phyloP scores from a whole-genome alignment of 805 yeast species.

The Nakazawaea anatomiae region DNA sequence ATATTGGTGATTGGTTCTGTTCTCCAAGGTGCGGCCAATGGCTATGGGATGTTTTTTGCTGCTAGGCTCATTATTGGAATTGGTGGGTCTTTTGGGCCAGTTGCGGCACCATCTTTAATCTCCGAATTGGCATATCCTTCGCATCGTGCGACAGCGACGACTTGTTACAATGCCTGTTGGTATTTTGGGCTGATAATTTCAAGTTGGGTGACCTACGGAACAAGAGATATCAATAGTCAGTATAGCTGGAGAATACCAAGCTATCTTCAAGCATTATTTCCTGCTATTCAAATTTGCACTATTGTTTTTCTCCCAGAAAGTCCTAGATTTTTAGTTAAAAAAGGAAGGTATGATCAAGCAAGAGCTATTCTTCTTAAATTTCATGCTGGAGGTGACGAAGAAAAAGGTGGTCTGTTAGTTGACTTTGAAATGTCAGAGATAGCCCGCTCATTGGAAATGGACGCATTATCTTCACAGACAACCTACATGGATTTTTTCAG shows the following conservation, averaged over 20 bases:
- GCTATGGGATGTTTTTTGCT: slow-evolving; percentile 29
- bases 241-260: slow-evolving; percentile 55
- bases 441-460: slow-evolving; percentile 30
- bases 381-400: slow-evolving; percentile 31
- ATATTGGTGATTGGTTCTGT: slow-evolving; percentile 51
- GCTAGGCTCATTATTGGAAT: slow-evolving; percentile 44
- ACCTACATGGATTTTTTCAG: slow-evolving; percentile 31
- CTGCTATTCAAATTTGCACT: slow-evolving; percentile 31
- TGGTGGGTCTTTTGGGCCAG: slow-evolving; percentile 36
- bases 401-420: slow-evolving; percentile 21
- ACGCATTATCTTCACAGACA: slow-evolving; percentile 22
- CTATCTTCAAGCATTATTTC: slow-evolving; percentile 42
- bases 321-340: slow-evolving; percentile 34
- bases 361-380: slow-evolving; percentile 24
- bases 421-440: slow-evolving; percentile 32
- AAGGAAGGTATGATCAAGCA: slow-evolving; percentile 31
- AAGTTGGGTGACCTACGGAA: slow-evolving; percentile 41
- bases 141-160: slow-evolving; percentile 34
- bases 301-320: slow-evolving; percentile 36
- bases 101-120: slow-evolving; percentile 42
- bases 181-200: slow-evolving; percentile 38
- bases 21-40: slow-evolving; percentile 40
- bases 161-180: slow-evolving; percentile 38
- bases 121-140: slow-evolving; percentile 47
- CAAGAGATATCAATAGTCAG: slow-evolving; percentile 22